Evolutionary conservation across 345 rosid species (phyloP), one percentile per base, ranked within the genome.

Genomic region (Eutrema japonicum): DNA sequence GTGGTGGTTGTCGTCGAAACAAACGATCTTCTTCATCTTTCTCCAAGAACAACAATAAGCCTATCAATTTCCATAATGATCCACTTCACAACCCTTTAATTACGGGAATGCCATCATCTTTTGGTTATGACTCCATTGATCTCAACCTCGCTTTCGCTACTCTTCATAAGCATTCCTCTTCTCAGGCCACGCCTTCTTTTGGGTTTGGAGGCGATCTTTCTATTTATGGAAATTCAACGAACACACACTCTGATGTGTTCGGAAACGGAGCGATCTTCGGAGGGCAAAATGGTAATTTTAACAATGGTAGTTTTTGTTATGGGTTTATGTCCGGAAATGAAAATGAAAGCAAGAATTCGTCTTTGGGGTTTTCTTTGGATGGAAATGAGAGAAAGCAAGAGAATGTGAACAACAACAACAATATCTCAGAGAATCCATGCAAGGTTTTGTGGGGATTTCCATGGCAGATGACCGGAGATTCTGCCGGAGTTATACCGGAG

Each of bases 1-100:
- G 96, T n/a, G 96, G 96, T 7, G 92, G 96, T 16, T 89, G 96
- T 71, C 78, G 96, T 79, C 85, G 89, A 75, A 89, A 84, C 88
- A 86, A 75, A 76, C 77, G 93, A 40, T 86, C 91, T 0, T 79
- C 90, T 10, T 74, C 88, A n/a, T 53, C 85, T 18, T 80, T 77
- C 77, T 70, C 70, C 64, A 56, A 78, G 72, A 83, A 77, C 73
- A 60, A 38, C 66, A 88, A 85, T 47, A 87, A 82, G 33, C 74
- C 78, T 29, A 46, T 84, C 16, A 62, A 0, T 77, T 77, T 77
- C 71, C 76, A 77, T 27, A 49, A 49, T 33, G 78, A 70, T 3
- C 73, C 82, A 49, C 73, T 66, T 54, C 64, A 62, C 48, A 80
- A 80, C 61, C 80, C 86, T 10, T 68, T 81, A 52, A 52, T 77